Conservation (phyloP, 1,284 basidiomycete species). For the Somion occarium region DNA sequence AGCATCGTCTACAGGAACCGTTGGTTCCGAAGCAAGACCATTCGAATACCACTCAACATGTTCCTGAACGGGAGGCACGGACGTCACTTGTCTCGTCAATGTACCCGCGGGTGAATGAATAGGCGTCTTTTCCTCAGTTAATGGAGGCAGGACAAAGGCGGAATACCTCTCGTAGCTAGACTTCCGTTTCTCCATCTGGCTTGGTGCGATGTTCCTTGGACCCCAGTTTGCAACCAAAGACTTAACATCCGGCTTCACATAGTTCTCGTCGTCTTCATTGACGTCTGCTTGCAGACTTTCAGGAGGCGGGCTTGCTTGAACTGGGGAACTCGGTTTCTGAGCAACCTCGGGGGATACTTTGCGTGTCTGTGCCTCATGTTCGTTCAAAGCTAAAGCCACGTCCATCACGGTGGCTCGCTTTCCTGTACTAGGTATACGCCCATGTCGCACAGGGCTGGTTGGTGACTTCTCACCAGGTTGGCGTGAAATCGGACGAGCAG, state of each 20-base stretch:
- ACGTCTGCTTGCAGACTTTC: not conserved
- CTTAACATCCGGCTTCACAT: slow-evolving; percentile 19
- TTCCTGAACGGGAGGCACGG: too few relatives aligned
- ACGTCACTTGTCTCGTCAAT: slow-evolving; percentile 33
- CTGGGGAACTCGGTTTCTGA: not conserved
- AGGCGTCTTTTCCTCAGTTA: slow-evolving; percentile 65
- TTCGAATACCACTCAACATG: too few relatives aligned
- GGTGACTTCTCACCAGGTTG: slow-evolving; percentile 16
- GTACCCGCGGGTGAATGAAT: slow-evolving; percentile 51
- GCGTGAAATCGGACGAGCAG: not conserved
- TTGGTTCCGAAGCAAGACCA: too few relatives aligned
- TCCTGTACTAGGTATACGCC: slow-evolving; percentile 62
- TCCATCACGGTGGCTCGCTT: slow-evolving; percentile 73
- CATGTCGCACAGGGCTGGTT: slow-evolving; percentile 32
- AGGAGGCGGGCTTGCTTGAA: not conserved
- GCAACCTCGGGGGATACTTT: not conserved
- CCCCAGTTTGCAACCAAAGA: slow-evolving; percentile 22
- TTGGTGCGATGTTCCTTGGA: slow-evolving; percentile 9
- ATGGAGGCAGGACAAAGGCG: slow-evolving; percentile 52
- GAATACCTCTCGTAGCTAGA: slow-evolving; percentile 67
- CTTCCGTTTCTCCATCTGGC: slow-evolving; percentile 46
- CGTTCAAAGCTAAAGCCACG: slow-evolving; percentile 57
- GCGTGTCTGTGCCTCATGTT: slow-evolving; percentile 22
- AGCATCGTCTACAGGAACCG: too few relatives aligned
- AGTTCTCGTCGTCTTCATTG: slow-evolving; percentile 9